These are phyloP conservation scores for Monotropa hypopitys DNA, from an alignment of 179 eudicot genomes.

Conservation along the genomic window DNA sequence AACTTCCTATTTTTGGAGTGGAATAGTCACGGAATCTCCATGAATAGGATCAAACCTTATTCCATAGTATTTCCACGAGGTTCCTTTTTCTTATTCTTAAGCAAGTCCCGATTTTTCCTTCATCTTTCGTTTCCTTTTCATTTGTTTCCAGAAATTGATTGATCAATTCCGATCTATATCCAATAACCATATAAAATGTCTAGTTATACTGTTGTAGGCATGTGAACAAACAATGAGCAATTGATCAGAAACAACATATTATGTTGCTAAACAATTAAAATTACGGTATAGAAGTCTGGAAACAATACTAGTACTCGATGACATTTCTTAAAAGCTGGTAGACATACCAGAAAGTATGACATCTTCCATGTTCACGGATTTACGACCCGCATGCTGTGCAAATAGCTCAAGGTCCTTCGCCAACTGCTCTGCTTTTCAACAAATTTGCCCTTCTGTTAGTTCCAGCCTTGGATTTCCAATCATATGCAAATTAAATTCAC, in stretches of 20 bases:
- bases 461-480: neutral
- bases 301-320: neutral
- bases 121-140: too few relatives aligned
- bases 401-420: constrained; percentile 86
- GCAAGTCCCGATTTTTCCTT: too few relatives aligned
- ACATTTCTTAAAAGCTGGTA: neutral
- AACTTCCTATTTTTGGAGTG: neutral
- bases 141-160: too few relatives aligned
- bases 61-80: neutral
- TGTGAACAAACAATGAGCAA: neutral
- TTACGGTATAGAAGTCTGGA: neutral
- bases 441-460: constrained; percentile 6
- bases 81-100: too few relatives aligned
- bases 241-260: neutral
- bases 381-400: constrained; percentile 91
- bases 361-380: constrained; percentile 85
- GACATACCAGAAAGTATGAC: constrained; percentile 77
- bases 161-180: neutral
- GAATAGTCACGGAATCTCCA: neutral
- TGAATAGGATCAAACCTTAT: neutral
- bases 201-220: neutral
- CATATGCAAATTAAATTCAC: neutral
- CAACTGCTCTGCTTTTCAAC: constrained; percentile 57
- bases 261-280: neutral
- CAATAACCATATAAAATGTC: neutral